Evolutionary conservation across 1,284 basidiomycete genomes (phyloP), one percentile per base, ranked within the genome.

Genomic region (Moesziomyces globuligerus): DNA sequence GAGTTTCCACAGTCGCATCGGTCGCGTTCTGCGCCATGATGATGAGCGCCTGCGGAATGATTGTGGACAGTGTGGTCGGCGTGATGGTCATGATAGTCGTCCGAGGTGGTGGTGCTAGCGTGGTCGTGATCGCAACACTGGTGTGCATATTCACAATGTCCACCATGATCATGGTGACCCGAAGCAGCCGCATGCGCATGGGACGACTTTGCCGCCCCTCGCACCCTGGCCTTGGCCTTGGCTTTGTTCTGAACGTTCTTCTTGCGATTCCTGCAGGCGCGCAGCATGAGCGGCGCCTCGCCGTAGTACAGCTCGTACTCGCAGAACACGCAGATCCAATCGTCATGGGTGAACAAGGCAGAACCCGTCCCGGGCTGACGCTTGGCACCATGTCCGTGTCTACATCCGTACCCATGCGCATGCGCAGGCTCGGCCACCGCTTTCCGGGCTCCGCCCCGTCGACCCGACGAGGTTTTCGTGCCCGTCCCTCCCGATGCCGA

Each of bases 221-320:
- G 52, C 4, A 71, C 75, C 39, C 76, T 72, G 26, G 64, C 72
- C 47, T 76, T 78, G 3, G 73, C 81, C 62, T 76, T 72, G 42
- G 67, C 69, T 36, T 81, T 60, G 26, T 75, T 51, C 40, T 74
- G 72, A 17, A 83, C 74, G 3, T 83, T 66, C 57, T 78, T 75
- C 49, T 81, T 81, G 26, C 83, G 52, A 37, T 74, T 78, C 42
- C 78, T 58, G 40, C 79, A 67, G 7, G 78, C 75, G 11, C 71
- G 59, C 11, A 72, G 42, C 62, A 83, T 72, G 25, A 68, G 47
- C 13, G 74, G 50, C 20, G 71, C 58, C 47, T 82, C 80, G 20
- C 83, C 83, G 48, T 81, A 84, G 50, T 81, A 80, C 37, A 84
- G 57, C 55, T 82, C 76, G 61, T 83, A 83, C 40, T 84, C 83